Evolutionary conservation across 2,329 filamentous ascomycete genomes (phyloP).

Genomic region (Colletotrichum higginsianum): DNA sequence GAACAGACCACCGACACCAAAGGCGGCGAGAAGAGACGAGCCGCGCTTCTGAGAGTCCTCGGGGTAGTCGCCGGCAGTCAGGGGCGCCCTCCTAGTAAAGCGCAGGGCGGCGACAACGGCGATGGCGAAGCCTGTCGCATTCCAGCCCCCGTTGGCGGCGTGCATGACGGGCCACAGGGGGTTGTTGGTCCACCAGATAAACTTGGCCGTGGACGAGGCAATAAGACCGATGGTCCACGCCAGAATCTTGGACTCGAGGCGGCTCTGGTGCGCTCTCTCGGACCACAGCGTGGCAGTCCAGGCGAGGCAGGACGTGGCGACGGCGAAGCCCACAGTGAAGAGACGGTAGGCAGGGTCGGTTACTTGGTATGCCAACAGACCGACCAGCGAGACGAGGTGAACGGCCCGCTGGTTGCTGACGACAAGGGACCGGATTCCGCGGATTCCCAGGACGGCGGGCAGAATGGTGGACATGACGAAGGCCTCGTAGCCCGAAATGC

Average conservation of each 20-base stretch:
- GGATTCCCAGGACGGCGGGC: constrained; percentile 83
- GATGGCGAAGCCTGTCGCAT: constrained; percentile 83
- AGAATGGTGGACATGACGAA: constrained; percentile 88
- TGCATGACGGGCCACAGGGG: constrained; percentile 97
- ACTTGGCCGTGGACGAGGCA: constrained; percentile 90
- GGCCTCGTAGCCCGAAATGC: constrained; percentile 95
- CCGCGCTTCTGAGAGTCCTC: constrained; percentile 65
- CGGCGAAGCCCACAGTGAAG: constrained; percentile 84
- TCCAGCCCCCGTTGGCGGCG: constrained; percentile 90
- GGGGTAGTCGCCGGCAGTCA: constrained; percentile 56
- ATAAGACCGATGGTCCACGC: constrained; percentile 88
- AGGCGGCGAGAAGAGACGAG: constrained; percentile 78
- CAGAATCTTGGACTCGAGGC: constrained; percentile 85
- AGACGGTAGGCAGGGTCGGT: constrained; percentile 81
- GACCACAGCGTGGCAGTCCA: constrained; percentile 88
- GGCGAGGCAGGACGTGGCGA: constrained; percentile 84
- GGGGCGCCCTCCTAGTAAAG: constrained; percentile 78
- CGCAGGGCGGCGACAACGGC: constrained; percentile 82
- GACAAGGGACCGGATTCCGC: constrained; percentile 76
- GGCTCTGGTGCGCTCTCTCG: constrained; percentile 80
- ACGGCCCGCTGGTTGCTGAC: constrained; percentile 78
- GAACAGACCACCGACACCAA: constrained; percentile 86
- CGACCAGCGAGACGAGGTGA: constrained; percentile 84
- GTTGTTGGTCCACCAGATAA: constrained; percentile 94
- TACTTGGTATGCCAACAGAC: constrained; percentile 85